Conservation (phyloP, 1,284 basidiomycete species). For the Phlebopus sp. region DNA sequence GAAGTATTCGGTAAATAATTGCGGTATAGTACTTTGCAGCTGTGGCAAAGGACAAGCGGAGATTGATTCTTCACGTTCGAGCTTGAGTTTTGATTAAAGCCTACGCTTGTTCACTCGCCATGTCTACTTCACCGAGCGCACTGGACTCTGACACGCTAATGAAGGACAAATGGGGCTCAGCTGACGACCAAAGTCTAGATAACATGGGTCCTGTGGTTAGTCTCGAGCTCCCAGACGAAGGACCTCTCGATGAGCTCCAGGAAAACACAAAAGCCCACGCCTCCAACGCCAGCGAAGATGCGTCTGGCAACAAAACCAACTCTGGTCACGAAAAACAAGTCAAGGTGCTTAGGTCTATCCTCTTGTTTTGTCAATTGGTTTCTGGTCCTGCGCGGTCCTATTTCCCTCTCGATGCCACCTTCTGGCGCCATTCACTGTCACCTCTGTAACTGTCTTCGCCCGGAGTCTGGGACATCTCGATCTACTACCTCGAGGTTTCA, state of each 20-base stretch:
- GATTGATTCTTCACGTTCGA: neutral
- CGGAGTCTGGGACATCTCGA: slow-evolving; percentile 20
- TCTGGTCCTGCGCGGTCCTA: slow-evolving; percentile 24
- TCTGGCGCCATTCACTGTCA: slow-evolving; percentile 18
- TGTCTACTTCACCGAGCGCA: slow-evolving; percentile 51
- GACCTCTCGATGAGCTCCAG: slow-evolving; percentile 24
- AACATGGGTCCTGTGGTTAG: slow-evolving; percentile 42
- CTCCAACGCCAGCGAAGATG: slow-evolving; percentile 46
- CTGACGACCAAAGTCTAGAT: slow-evolving; percentile 49
- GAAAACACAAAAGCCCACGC: slow-evolving; percentile 38
- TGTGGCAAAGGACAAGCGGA: neutral
- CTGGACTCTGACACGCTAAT: slow-evolving; percentile 25
- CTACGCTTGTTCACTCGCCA: slow-evolving; percentile 16
- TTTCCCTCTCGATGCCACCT: slow-evolving; percentile 17
- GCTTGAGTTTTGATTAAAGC: too few relatives aligned
- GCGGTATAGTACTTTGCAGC: neutral
- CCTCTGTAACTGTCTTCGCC: slow-evolving; percentile 16
- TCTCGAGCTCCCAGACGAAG: slow-evolving; percentile 27
- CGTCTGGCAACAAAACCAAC: slow-evolving; percentile 36
- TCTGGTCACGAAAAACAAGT: slow-evolving; percentile 70
- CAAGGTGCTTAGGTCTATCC: slow-evolving; percentile 82
- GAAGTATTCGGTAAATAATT: slow-evolving; percentile 1
- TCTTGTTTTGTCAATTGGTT: slow-evolving; percentile 38
- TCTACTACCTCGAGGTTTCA: slow-evolving; percentile 19
- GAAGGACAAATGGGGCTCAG: slow-evolving; percentile 51